phyloP scores from a whole-genome alignment of 2,329 filamentous ascomycete genomes.

The Phaeosphaeriaceae sp. region DNA sequence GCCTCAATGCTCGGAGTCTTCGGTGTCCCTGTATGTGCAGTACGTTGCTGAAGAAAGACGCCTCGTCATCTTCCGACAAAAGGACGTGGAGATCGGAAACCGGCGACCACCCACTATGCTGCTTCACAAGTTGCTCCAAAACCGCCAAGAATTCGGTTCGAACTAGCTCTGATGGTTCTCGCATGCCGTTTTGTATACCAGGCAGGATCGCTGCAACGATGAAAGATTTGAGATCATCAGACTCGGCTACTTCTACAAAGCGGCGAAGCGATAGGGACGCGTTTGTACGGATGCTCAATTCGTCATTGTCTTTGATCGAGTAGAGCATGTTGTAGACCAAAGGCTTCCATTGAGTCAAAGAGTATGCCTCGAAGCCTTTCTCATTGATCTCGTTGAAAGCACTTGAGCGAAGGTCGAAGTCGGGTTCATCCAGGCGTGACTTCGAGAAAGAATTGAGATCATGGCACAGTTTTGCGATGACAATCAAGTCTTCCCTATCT shows the following conservation, averaged over 20 bases:
- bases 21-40: conserved; percentile 88
- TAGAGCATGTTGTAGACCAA: conserved; percentile 89
- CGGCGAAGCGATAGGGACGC: conserved; percentile 80
- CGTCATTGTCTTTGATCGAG: conserved; percentile 84
- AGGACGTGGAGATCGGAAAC: conserved; percentile 78
- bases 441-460: conserved; percentile 81
- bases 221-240: conserved; percentile 63
- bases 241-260: conserved; percentile 69
- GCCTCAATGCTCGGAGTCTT: conserved; percentile 81
- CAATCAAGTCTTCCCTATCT: conserved; percentile 65
- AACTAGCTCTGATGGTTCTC: conserved; percentile 82
- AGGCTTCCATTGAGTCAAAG: conserved; percentile 81
- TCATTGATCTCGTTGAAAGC: conserved; percentile 78
- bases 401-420: conserved; percentile 81
- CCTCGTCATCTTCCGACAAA: conserved; percentile 75
- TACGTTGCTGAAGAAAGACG: conserved; percentile 91
- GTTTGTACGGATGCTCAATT: conserved; percentile 84
- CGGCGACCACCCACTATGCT: conserved; percentile 72
- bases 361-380: conserved; percentile 65
- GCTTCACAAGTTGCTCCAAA: conserved; percentile 77
- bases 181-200: conserved; percentile 76
- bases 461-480: conserved; percentile 73
- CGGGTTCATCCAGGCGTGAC: conserved; percentile 79
- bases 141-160: conserved; percentile 82
- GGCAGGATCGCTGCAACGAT: conserved; percentile 73